Evolutionary conservation across 2,329 filamentous ascomycete species (phyloP), one percentile per base, ranked within the genome.

Genomic region (Spiromastix sp.): DNA sequence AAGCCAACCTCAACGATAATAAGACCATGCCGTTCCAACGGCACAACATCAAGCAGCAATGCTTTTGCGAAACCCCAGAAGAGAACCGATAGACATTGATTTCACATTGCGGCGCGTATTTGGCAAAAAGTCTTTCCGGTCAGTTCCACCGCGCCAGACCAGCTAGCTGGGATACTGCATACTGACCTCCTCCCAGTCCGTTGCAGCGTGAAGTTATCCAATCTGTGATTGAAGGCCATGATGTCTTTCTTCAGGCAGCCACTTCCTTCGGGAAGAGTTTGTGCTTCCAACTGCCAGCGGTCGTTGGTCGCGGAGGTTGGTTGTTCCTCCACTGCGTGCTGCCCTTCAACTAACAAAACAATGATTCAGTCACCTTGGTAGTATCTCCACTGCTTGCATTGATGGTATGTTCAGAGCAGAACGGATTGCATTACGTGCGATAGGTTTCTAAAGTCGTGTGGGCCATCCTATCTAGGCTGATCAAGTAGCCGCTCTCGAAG

Each of bases 231-330:
- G 75, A 81, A 37, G 81, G 85, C 11, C 71, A 87, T 43, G 89
- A 96, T 78, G 81, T 96, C 28, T 95, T 93, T 52, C 72, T 96
- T 1, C 89, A 95, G 59, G 89, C 89, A 15, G 66, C 65, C 2
- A 69, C 66, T 4, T 68, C 66, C 0, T 95, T 95, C 42, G 91
- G 91, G 26, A 98, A 98, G 56, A 96, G 89, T 2, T 68, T 98
- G 3, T 98, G 91, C 57, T 98, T 96, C 56, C 93, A 98, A 56
- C 65, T 98, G 8, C 93, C 91, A 10, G 85, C 91, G 2, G 78
- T 95, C 20, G 79, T 94, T 38, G 81, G 89, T 50, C 76, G 79
- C 56, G 89, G 89, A 45, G 85, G 83, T 86, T 24, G 21, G 7
- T 24, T 24, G 21, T n/a, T 24, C 21, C 7, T n/a, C 7, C 21